Evolutionary conservation across 73 alveolate genomes (phyloP).

Genomic region (Tetrahymena malaccensis): DNA sequence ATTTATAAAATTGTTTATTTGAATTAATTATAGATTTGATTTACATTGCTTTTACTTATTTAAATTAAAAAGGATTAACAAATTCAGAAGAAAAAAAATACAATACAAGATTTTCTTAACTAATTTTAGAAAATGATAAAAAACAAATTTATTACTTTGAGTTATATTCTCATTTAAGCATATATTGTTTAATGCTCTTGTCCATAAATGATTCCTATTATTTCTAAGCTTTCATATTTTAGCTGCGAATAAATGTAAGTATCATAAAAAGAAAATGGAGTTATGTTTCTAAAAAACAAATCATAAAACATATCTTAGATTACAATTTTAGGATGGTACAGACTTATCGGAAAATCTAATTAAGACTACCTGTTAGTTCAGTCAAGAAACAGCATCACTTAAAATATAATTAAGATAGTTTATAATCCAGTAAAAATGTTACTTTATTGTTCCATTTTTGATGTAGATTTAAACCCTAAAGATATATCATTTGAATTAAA

Average conservation of each 20-base stretch:
- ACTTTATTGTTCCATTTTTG: neutral
- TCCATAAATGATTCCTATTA: too few species aligned
- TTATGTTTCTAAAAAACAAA: neutral
- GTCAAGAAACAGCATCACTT: neutral
- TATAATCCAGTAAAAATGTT: neutral
- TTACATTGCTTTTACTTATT: too few species aligned
- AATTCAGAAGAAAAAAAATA: too few species aligned
- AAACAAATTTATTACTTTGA: too few species aligned
- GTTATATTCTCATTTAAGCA: too few species aligned
- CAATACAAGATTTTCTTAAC: too few species aligned
- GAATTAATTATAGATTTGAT: too few species aligned
- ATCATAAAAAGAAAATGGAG: neutral
- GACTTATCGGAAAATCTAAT: neutral
- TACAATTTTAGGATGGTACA: neutral
- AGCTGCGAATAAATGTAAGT: neutral
- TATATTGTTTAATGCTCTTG: too few species aligned
- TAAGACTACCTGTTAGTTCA: neutral
- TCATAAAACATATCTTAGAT: neutral
- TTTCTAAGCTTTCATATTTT: neutral
- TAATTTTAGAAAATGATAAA: too few species aligned
- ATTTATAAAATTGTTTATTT: too few species aligned
- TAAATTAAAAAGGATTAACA: too few species aligned
- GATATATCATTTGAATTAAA: neutral
- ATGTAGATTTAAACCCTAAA: neutral
- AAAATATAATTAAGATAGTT: neutral